These are phyloP conservation scores for Cladosporium sp. DNA, from an alignment of 2,329 filamentous ascomycete species.

Conservation along the genomic window DNA sequence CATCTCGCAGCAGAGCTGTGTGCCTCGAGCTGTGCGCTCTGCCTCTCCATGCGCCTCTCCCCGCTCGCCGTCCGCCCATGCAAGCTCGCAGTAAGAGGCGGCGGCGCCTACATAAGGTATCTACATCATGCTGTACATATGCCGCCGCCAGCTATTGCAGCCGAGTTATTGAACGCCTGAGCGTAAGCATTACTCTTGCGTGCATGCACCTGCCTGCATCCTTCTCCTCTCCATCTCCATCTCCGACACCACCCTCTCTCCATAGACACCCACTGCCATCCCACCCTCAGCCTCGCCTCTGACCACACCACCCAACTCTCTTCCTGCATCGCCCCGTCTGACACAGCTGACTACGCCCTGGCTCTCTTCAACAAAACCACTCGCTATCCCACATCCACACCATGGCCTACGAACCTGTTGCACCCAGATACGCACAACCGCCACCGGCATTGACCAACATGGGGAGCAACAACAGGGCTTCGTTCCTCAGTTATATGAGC, in stretches of 20 bases:
- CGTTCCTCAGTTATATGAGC: neutral
- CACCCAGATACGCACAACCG: conserved; percentile 9
- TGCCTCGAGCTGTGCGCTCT: neutral
- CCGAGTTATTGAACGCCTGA: conserved; percentile 17
- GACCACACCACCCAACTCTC: conserved; percentile 7
- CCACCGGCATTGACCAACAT: conserved; percentile 6
- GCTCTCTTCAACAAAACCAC: conserved; percentile 4
- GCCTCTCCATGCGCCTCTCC: neutral
- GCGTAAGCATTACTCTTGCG: conserved; percentile 18
- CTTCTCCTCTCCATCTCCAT: neutral
- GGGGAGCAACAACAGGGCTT: neutral
- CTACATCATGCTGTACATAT: neutral
- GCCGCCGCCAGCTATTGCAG: conserved; percentile 7
- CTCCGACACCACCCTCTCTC: neutral
- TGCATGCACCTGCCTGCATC: neutral
- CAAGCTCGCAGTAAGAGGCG: neutral
- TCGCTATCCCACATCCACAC: neutral
- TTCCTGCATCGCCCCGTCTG: conserved; percentile 10
- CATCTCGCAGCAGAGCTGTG: neutral
- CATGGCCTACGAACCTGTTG: conserved; percentile 2
- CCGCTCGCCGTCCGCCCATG: conserved; percentile 5
- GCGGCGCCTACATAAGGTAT: neutral
- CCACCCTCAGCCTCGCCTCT: conserved; percentile 2
- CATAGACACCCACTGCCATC: neutral
- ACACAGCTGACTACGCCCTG: conserved; percentile 8